Evolutionary conservation across 2,329 filamentous ascomycete species (phyloP).

Genomic region (Xylariomycetidae sp.): DNA sequence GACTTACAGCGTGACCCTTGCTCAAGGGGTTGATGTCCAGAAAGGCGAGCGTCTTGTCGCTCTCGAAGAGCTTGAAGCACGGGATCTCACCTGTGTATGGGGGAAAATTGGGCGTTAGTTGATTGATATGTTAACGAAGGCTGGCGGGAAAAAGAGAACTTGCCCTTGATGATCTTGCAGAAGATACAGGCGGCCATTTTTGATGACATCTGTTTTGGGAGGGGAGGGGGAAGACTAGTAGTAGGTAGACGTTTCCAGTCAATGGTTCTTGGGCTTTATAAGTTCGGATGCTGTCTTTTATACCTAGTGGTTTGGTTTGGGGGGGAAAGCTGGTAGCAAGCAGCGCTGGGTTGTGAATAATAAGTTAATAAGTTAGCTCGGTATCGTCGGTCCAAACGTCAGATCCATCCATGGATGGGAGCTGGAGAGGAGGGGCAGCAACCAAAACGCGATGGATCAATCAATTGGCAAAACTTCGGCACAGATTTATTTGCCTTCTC

Average conservation of each 20-base stretch:
- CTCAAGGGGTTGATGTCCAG: constrained; percentile 91
- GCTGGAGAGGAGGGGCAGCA: too few relatives aligned
- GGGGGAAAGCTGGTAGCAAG: background rate
- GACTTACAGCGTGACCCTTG: constrained; percentile 78
- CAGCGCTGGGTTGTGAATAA: background rate
- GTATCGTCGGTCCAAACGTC: too few relatives aligned
- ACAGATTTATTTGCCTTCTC: too few relatives aligned
- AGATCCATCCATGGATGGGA: too few relatives aligned
- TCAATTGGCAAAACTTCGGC: too few relatives aligned
- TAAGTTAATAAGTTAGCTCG: background rate
- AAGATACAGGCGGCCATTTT: constrained; percentile 78
- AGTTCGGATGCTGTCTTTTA: constrained; percentile 6
- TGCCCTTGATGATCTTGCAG: constrained; percentile 96
- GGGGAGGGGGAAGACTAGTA: constrained; percentile 6
- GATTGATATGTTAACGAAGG: too few relatives aligned
- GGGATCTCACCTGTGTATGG: constrained; percentile 76
- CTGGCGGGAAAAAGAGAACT: constrained; percentile 7
- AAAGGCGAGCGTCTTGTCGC: constrained; percentile 88
- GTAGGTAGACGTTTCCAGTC: too few relatives aligned
- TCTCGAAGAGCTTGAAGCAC: constrained; percentile 93
- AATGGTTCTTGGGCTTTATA: too few relatives aligned
- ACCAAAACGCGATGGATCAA: too few relatives aligned
- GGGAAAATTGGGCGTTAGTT: constrained; percentile 2
- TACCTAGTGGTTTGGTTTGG: background rate
- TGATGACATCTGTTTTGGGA: constrained; percentile 21